Percentiles rank a stretch among this genome's conserved stretches.
phyloP scores from a whole-genome alignment of 2,329 filamentous ascomycete species.

The Colletotrichum sp. region DNA sequence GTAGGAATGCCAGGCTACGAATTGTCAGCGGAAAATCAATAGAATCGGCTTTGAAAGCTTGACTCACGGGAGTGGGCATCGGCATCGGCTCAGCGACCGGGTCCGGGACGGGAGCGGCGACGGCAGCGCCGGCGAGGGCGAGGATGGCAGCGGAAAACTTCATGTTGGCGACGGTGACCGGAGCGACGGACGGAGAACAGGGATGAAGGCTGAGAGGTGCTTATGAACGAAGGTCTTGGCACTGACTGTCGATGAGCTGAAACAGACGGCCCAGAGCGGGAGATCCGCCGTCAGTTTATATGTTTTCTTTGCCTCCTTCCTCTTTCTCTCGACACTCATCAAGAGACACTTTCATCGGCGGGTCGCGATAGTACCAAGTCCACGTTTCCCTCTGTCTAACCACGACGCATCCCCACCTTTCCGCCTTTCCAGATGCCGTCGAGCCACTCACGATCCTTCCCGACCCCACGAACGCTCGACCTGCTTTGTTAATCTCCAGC shows the following conservation, averaged over 20 bases:
- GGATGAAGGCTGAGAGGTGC: not conserved
- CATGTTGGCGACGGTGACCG: slow-evolving; percentile 7
- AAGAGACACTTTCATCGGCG: not conserved
- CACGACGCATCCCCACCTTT: not conserved
- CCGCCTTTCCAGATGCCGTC: not conserved
- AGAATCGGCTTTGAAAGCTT: not conserved
- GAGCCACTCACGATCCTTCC: slow-evolving; percentile 7
- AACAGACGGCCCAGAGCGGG: not conserved
- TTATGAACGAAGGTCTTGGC: slow-evolving; percentile 8
- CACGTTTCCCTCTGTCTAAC: not conserved
- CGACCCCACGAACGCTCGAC: slow-evolving; percentile 16
- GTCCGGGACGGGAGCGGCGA: slow-evolving; percentile 25
- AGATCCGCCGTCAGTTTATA: slow-evolving; percentile 18
- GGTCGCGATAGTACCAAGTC: not conserved
- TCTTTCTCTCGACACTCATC: not conserved
- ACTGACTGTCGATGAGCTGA: not conserved
- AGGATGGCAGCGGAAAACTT: slow-evolving; percentile 20
- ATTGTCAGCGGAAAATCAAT: not conserved
- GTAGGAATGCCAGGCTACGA: slow-evolving; percentile 66
- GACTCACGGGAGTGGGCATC: slow-evolving; percentile 31
- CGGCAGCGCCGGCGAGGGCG: slow-evolving; percentile 23
- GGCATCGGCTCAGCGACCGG: slow-evolving; percentile 13
- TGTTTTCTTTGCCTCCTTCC: not conserved
- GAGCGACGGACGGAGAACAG: not conserved
- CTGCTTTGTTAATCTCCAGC: slow-evolving; percentile 10